phyloP scores from a whole-genome alignment of 805 yeast genomes.

The Candida krabiensis region DNA sequence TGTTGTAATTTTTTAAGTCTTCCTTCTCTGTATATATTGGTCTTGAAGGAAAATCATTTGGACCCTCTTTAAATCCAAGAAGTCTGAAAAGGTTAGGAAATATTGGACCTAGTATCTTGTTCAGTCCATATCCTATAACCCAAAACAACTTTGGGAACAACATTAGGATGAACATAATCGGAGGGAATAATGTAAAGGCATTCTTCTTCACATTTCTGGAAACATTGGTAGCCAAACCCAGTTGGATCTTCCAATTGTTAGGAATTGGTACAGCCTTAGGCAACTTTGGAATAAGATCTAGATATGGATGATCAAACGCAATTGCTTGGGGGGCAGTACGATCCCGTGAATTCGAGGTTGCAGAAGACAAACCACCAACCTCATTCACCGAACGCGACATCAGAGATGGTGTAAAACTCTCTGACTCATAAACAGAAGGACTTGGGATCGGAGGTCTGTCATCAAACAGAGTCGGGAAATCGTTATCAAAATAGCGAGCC shows the following conservation, averaged over 20 bases:
- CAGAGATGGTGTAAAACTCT: not conserved
- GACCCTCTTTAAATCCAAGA: conserved; percentile 29
- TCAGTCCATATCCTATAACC: conserved; percentile 40
- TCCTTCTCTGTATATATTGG: conserved; percentile 26
- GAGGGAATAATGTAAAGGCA: conserved; percentile 22
- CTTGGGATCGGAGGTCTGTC: conserved; percentile 11
- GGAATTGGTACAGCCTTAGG: conserved; percentile 37
- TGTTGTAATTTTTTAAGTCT: conserved; percentile 15
- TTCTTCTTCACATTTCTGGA: conserved; percentile 2
- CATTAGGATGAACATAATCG: conserved; percentile 51
- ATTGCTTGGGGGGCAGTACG: conserved; percentile 14
- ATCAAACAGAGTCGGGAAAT: conserved; percentile 36
- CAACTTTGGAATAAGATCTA: conserved; percentile 32
- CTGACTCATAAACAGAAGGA: not conserved
- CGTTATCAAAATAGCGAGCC: conserved; percentile 60
- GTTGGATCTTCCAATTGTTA: conserved; percentile 36
- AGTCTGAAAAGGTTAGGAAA: conserved; percentile 35
- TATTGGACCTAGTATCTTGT: conserved; percentile 32
- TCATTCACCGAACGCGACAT: conserved; percentile 1
- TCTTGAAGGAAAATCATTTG: conserved; percentile 31
- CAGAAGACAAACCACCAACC: conserved; percentile 5
- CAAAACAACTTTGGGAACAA: conserved; percentile 55
- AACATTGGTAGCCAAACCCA: conserved; percentile 25
- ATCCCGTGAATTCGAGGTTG: conserved; percentile 8
- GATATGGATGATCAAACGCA: conserved; percentile 24